Evolutionary conservation across 2,329 filamentous ascomycete genomes (phyloP), one percentile per base, ranked within the genome.

Genomic region (Fusarium transvaalense): DNA sequence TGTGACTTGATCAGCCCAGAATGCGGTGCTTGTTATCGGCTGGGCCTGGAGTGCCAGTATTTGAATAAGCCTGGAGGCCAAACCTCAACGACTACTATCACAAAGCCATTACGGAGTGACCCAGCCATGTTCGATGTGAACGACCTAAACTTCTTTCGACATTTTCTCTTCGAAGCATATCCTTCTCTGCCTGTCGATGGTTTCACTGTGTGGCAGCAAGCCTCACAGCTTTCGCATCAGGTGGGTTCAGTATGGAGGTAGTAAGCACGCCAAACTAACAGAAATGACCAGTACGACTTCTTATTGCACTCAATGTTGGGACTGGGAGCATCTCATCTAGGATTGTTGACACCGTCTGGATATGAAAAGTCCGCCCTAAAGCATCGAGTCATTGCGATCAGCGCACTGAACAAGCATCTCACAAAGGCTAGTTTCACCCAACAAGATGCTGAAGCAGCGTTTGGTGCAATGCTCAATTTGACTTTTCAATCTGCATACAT

Each of bases 121-220:
- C 69, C 73, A 2, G 51, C 55, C 4, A 69, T 71, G 25, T 85
- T 84, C 62, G 78, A 77, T 34, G 69, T 78, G 17, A 75, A 82
- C 34, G 84, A 86, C 57, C 78, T 86, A 73, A 78, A 82, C 21
- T 84, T 85, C 73, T 86, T 86, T 66, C 82, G 85, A 52, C 84
- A 86, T 66, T 87, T 86, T 66, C 66, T 86, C 10, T 75, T 82
- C 7, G 75, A 79, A 10, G 83, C 84, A 3, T 81, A 81, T 53
- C 81, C 80, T 9, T 73, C 80, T 4, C 52, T 82, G 1, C 81
- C 81, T 3, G 71, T 82, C 13, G 75, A 74, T 39, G 78, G 79
- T 0, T 76, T 76, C 23, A 58, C 62, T 7, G 69, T 82, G 1
- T 82, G 81, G 80, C 76, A 73, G 45, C 68, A 76, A 25, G 77